Percentiles rank a stretch among this genome's conserved stretches.
These are phyloP conservation scores for Coprinellus micaceus DNA, from an alignment of 768 basidiomycete species.

Conservation along the genomic window DNA sequence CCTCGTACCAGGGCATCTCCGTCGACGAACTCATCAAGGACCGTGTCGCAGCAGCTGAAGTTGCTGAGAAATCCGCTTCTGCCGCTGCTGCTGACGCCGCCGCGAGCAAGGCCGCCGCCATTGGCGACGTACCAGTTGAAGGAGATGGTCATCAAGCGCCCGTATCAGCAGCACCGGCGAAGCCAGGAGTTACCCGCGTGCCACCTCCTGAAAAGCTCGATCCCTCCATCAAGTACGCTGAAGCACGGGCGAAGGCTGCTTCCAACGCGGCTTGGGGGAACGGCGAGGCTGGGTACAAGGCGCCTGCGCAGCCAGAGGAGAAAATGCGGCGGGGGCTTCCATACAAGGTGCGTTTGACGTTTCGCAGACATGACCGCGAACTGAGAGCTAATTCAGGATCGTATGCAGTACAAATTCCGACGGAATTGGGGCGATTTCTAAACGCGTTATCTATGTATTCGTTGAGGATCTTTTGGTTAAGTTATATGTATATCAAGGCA, in stretches of 20 bases:
- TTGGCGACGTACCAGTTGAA: not conserved
- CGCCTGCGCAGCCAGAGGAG: constrained; percentile 33
- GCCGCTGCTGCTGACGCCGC: constrained; percentile 10
- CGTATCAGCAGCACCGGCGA: constrained; percentile 39
- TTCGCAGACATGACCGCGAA: constrained; percentile 16
- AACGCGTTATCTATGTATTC: too few relatives aligned
- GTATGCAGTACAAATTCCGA: constrained; percentile 86
- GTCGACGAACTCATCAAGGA: constrained; percentile 64
- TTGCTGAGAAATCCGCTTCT: constrained; percentile 20
- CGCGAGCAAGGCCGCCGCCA: constrained; percentile 12
- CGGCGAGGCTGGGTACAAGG: constrained; percentile 64
- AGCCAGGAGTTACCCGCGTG: constrained; percentile 39
- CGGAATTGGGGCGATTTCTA: constrained; percentile 86
- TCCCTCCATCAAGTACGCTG: constrained; percentile 56
- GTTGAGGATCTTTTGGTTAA: too few relatives aligned
- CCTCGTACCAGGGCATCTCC: constrained; percentile 76
- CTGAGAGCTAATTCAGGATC: constrained; percentile 49
- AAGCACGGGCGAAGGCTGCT: constrained; percentile 34
- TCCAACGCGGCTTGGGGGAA: constrained; percentile 71
- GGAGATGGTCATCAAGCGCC: constrained; percentile 11
- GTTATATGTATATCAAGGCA: too few relatives aligned
- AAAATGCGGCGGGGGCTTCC: constrained; percentile 64
- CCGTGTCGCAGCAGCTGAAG: constrained; percentile 39
- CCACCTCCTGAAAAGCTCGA: constrained; percentile 66
- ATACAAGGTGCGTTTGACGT: constrained; percentile 66